phyloP scores from a whole-genome alignment of 371 early-diverging fungal species.

The Vairimorpha ceranae region DNA sequence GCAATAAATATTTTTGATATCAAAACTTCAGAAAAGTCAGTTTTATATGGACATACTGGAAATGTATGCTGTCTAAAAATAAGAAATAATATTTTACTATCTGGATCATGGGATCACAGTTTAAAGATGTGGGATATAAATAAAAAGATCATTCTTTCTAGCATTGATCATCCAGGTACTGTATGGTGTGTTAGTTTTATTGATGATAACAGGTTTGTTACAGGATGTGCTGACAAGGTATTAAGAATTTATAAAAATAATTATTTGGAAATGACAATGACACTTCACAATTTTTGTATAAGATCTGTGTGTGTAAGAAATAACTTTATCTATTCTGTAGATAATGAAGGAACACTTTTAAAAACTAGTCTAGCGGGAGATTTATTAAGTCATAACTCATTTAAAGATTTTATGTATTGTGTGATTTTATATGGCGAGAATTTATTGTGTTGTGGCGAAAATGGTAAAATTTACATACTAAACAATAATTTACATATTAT shows the following conservation, averaged over 20 bases:
- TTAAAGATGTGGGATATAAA: slow-evolving; percentile 30
- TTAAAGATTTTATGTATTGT: slow-evolving; percentile 47
- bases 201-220: slow-evolving; percentile 38
- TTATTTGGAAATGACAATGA: slow-evolving; percentile 27
- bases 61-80: slow-evolving; percentile 59
- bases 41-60: slow-evolving; percentile 26
- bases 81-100: slow-evolving; percentile 25
- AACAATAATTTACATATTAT: slow-evolving; percentile 31
- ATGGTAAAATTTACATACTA: slow-evolving; percentile 52
- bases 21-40: not conserved
- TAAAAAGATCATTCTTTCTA: not conserved
- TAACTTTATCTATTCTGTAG: slow-evolving; percentile 46
- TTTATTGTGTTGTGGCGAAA: slow-evolving; percentile 53
- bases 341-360: slow-evolving; percentile 58
- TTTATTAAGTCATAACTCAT: slow-evolving; percentile 26
- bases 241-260: slow-evolving; percentile 44
- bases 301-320: slow-evolving; percentile 46
- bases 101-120: slow-evolving; percentile 59
- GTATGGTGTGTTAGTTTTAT: slow-evolving; percentile 55
- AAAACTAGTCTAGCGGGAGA: slow-evolving; percentile 34
- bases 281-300: slow-evolving; percentile 48
- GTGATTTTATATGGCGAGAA: slow-evolving; percentile 19
- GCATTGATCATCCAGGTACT: slow-evolving; percentile 42
- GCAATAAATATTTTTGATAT: slow-evolving; percentile 19
- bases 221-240: slow-evolving; percentile 57